phyloP scores from a whole-genome alignment of 2,329 filamentous ascomycete genomes.

The Beauveria sp. region DNA sequence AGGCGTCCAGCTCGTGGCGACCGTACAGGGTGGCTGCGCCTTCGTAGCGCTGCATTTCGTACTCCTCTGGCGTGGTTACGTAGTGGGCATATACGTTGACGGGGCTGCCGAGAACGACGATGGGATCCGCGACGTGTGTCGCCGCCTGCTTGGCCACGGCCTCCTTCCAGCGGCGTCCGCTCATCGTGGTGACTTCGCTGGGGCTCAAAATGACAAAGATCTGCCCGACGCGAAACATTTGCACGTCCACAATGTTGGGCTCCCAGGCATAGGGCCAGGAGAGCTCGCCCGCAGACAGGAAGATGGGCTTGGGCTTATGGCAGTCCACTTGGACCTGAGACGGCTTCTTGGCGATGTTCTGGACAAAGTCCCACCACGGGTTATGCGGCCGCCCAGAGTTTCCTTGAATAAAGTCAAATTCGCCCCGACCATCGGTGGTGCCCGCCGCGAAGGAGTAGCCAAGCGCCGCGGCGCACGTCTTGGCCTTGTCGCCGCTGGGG shows the following conservation, averaged over 20 bases:
- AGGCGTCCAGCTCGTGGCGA: constrained; percentile 71
- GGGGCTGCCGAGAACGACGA: constrained; percentile 78
- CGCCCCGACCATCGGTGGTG: constrained; percentile 83
- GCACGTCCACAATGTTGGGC: constrained; percentile 85
- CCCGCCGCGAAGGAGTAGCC: constrained; percentile 91
- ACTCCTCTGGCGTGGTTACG: constrained; percentile 71
- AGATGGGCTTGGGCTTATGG: constrained; percentile 73
- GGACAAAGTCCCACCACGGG: constrained; percentile 73
- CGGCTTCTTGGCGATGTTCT: constrained; percentile 63
- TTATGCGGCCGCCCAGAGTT: constrained; percentile 63
- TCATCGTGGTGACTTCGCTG: constrained; percentile 88
- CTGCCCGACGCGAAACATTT: constrained; percentile 76
- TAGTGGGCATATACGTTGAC: constrained; percentile 88
- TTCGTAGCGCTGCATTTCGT: constrained; percentile 80
- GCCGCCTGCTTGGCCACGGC: constrained; percentile 49
- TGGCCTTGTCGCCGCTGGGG: constrained; percentile 60
- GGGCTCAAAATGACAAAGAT: constrained; percentile 76
- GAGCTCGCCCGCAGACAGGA: constrained; percentile 83
- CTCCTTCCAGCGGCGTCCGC: constrained; percentile 76
- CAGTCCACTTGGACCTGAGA: constrained; percentile 63
- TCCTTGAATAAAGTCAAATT: constrained; percentile 89
- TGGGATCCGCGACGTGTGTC: constrained; percentile 44
- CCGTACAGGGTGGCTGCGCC: constrained; percentile 90
- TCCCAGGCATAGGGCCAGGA: constrained; percentile 74
- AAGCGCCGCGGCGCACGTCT: constrained; percentile 77